Evolutionary conservation across 1,139 yeast genomes (phyloP), one percentile per base, ranked within the genome.

Genomic region (Protomyces lactucae-debilis): DNA sequence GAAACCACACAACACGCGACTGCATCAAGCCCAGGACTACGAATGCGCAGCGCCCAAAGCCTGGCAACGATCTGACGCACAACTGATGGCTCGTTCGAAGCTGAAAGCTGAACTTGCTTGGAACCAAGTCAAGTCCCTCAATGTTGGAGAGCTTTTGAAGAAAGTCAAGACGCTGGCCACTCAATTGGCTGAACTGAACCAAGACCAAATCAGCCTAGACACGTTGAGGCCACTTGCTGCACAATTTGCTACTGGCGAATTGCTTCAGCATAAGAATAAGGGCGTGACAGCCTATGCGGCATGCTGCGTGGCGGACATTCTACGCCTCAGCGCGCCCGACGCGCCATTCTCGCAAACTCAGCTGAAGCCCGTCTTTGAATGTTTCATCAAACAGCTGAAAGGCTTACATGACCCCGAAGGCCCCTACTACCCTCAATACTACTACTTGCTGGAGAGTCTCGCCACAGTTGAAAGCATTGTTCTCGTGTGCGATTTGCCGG

Each of bases 311-410:
- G 81, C 92, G 2, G 96, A 91, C 73, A 78, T 92, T 14, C 75
- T 92, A 53, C 80, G 96, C 67, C 75, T 91, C 10, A 86, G 81
- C 72, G 97, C 97, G 0, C 97, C 97, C 0, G 89, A 91, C 74
- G 96, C 97, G 3, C 97, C 98, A 5, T 91, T 82, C 74, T 84
- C 88, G 1, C 84, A 85, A 43, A 70, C 76, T 1, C 86, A 87
- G 68, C 76, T 91, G 39, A 77, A 70, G 70, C 64, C 65, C 12
- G 71, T 75, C 32, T 75, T 75, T 55, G 68, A 68, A 35, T 69
- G 72, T 35, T 84, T 89, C 71, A 80, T 86, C 69, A 76, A 77
- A 43, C 93, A 88, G 72, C 82, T 91, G 69, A 80, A 80, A 65
- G 79, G 79, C 55, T 75, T 90, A 52, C 74, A 81, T 12, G 85